These are phyloP conservation scores for Prunus armeniaca DNA, from an alignment of 306 rosid species.

Conservation along the genomic window DNA sequence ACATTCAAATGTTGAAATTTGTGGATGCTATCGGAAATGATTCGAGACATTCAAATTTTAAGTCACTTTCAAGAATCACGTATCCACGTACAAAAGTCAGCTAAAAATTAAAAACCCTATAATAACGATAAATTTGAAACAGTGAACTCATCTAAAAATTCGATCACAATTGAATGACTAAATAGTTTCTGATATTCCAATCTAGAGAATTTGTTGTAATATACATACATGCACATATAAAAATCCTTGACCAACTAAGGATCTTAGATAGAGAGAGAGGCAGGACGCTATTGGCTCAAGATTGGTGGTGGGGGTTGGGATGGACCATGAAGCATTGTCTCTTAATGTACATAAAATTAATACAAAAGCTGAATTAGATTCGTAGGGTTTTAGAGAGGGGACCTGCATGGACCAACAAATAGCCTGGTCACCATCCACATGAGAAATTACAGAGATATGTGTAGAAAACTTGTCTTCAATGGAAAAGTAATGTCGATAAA, in stretches of 20 bases:
- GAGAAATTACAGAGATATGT: slow-evolving; percentile 39
- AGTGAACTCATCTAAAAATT: not conserved
- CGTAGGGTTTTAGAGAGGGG: slow-evolving; percentile 22
- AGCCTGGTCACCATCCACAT: slow-evolving; percentile 33
- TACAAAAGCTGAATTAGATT: slow-evolving; percentile 26
- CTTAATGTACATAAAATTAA: slow-evolving; percentile 12
- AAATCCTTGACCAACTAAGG: not conserved
- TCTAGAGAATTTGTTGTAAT: not conserved
- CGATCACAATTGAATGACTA: not conserved
- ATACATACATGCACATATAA: not conserved
- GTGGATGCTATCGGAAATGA: not conserved
- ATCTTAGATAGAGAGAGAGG: not conserved
- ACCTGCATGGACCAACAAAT: slow-evolving; percentile 38
- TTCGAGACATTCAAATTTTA: not conserved
- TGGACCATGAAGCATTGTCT: slow-evolving; percentile 36
- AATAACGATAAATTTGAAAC: not conserved
- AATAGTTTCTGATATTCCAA: too few relatives aligned
- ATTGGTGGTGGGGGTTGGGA: slow-evolving; percentile 21
- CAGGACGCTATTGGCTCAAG: slow-evolving; percentile 7
- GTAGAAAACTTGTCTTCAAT: slow-evolving; percentile 25
- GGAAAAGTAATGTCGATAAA: slow-evolving; percentile 41
- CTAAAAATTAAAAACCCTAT: not conserved
- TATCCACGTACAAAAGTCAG: not conserved
- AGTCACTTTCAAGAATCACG: not conserved
- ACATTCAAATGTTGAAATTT: not conserved